These are phyloP conservation scores for Yamagishiella unicocca DNA, from an alignment of 139 green algal species.

Conservation along the genomic window DNA sequence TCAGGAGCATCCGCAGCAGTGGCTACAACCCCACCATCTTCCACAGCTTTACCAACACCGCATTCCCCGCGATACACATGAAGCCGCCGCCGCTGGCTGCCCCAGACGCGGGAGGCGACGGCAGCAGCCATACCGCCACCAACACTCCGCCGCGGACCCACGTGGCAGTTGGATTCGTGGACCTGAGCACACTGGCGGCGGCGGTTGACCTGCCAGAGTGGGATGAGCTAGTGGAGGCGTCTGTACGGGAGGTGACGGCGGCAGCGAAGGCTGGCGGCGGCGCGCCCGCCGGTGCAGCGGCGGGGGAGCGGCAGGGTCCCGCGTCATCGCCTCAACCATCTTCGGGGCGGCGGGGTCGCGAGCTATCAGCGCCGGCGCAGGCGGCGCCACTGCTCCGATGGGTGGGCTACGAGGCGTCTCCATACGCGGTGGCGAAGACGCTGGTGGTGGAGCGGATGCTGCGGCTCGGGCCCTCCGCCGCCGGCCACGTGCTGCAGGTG, in stretches of 20 bases:
- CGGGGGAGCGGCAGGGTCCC: neutral
- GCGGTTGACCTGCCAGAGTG: conserved; percentile 1
- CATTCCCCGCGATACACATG: neutral
- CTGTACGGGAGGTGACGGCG: neutral
- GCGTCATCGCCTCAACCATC: neutral
- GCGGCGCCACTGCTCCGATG: conserved; percentile 44
- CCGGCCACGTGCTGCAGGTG: conserved; percentile 63
- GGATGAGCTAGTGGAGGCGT: conserved; percentile 15
- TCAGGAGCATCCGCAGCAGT: neutral
- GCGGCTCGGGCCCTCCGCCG: neutral
- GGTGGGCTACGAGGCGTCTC: conserved; percentile 62
- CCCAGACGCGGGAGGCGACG: neutral
- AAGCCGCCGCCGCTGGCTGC: neutral
- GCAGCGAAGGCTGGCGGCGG: neutral
- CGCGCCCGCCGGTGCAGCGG: neutral
- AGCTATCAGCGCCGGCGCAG: too few relatives aligned
- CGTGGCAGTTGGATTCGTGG: conserved; percentile 68
- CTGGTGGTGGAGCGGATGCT: conserved; percentile 65
- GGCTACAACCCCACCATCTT: conserved; percentile 36
- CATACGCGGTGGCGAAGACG: conserved; percentile 63
- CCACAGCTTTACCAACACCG: conserved; percentile 34
- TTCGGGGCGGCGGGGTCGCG: too few relatives aligned
- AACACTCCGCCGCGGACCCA: too few relatives aligned
- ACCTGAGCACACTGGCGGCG: conserved; percentile 57
- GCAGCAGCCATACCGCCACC: too few relatives aligned